phyloP scores from a whole-genome alignment of 441 rosid species.

The Gossypium davidsonii region DNA sequence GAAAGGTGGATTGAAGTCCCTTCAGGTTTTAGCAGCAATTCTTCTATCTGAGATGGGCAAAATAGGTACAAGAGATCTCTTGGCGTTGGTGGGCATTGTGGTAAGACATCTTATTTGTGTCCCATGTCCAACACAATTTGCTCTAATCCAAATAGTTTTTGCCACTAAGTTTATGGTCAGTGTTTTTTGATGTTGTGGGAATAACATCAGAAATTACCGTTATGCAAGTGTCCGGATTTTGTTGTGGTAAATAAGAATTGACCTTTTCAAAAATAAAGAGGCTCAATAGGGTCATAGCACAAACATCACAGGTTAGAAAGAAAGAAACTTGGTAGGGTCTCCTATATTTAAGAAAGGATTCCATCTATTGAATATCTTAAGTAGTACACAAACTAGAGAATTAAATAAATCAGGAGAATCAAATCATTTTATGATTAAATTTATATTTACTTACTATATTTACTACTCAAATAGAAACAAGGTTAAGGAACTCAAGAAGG shows the following conservation, averaged over 20 bases:
- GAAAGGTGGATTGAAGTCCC: conserved; percentile 79
- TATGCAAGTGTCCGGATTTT: background rate
- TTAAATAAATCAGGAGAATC: background rate
- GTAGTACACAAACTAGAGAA: background rate
- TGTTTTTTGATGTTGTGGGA: no score
- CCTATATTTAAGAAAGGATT: background rate
- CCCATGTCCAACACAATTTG: background rate
- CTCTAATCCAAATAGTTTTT: no score
- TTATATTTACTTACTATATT: background rate
- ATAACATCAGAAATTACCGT: no score
- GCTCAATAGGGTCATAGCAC: background rate
- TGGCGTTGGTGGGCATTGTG: conserved; percentile 70
- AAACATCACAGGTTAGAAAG: background rate
- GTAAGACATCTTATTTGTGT: conserved; percentile 41
- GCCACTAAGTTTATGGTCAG: no score
- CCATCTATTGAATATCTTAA: background rate
- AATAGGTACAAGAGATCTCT: conserved; percentile 83
- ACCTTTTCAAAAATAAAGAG: background rate
- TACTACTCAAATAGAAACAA: background rate
- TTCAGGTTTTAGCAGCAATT: conserved; percentile 67
- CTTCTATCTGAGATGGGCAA: conserved; percentile 88
- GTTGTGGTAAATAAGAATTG: background rate
- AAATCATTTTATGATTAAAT: background rate
- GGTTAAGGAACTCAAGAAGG: background rate
- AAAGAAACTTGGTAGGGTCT: background rate